phyloP scores from a whole-genome alignment of 257 asterid species.

The Solanum pinnatisectum region DNA sequence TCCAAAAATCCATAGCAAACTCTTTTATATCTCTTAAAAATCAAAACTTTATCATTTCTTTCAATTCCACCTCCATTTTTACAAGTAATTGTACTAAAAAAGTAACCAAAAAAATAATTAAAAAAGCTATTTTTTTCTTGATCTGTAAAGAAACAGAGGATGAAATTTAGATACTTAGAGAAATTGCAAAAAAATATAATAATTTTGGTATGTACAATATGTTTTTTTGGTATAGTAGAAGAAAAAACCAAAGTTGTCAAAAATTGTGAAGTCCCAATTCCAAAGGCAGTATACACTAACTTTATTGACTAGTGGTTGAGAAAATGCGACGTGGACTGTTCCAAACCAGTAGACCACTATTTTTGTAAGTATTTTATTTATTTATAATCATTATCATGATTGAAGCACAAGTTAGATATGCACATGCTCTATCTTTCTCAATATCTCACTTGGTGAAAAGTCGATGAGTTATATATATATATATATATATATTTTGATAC shows the following conservation, averaged over 20 bases:
- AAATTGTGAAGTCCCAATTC: not conserved
- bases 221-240: too few species aligned
- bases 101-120: not conserved
- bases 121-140: not conserved
- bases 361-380: not conserved
- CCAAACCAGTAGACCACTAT: not conserved
- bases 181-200: not conserved
- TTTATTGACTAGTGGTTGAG: slow-evolving; percentile 13
- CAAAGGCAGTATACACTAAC: not conserved
- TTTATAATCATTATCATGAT: not conserved
- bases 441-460: not conserved
- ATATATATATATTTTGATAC: too few species aligned
- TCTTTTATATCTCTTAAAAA: not conserved
- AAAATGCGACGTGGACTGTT: slow-evolving; percentile 22
- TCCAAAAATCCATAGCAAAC: not conserved
- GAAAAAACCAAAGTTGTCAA: not conserved
- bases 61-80: not conserved
- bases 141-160: not conserved
- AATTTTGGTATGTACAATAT: not conserved
- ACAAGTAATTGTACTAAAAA: not conserved
- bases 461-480: too few species aligned
- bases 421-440: rapidly evolving
- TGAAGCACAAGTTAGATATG: not conserved
- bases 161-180: not conserved
- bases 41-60: not conserved